Evolutionary conservation across 495 filamentous ascomycete genomes (phyloP), one percentile per base, ranked within the genome.

Genomic region (Neurospora sublineolata): DNA sequence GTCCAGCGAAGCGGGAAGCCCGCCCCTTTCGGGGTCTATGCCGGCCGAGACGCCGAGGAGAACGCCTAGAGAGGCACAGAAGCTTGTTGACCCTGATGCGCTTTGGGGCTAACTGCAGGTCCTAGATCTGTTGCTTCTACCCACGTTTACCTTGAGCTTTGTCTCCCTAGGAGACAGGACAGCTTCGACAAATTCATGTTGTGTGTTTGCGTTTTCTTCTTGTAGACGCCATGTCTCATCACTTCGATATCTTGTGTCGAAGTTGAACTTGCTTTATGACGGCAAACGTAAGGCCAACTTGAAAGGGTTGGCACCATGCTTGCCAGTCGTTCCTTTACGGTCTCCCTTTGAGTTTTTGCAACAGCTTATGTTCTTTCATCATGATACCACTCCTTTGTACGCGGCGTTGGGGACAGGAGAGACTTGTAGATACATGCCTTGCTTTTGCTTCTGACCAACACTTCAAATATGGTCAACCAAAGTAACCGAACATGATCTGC

Each of bases 1-100:
- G 5, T 37, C 68, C 37, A 44, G 73, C 8, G 42, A 74, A 44
- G 68, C 52, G 52, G 52, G 27, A 64, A 64, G 52, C 27, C 52
- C 52, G 52, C 52, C 52, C 27, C 52, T 64, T 16, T 64, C 52
- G 18, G 44, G 58, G 16, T 41, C 37, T 33, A 67, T 71, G 71
- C 44, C 46, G 68, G 20, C 7, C 11, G 18, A 39, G 1, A 69
- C 70, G 10, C 58, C 37, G 71, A 72, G 72, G 38, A 71, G 69
- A 64, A 71, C 52, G 33, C 68, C 38, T n/a, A 67, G 38, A 30
- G 73, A 71, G 36, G 39, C 16, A 3, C 8, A 23, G 33, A 68
- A 71, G 20, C 72, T 77, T 67, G 74, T 77, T 36, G 38, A 76
- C 18, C 44, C 72, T 14, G 68, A 77, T 69, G 58, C 67, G 3